Evolutionary conservation across 2,329 filamentous ascomycete genomes (phyloP), one percentile per base, ranked within the genome.

Genomic region (Penicillium occitanis): DNA sequence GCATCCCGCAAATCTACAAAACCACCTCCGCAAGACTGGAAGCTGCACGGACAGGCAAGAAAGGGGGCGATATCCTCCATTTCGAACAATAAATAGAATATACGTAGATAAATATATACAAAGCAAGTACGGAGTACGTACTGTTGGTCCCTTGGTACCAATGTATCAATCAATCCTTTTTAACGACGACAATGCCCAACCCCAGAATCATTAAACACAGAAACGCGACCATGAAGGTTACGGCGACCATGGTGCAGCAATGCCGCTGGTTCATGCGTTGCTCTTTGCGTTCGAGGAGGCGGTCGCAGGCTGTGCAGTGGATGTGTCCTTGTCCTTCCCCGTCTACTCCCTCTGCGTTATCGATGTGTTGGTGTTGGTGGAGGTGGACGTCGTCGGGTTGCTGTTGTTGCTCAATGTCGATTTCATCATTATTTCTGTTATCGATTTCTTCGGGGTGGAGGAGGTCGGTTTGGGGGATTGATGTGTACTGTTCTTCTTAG

Each of bases 1-100:
- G 69, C 1, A 63, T 80, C 30, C 78, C 78, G 6, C 69, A 72
- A 5, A 66, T 77, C 5, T 80, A 76, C 64, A 73, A 76, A 66
- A 75, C 77, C 2, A 76, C 73, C 4, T 61, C 71, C 40, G 68
- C 68, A 42, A 64, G 72, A 35, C 35, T 74, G 11, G 57, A 69
- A 13, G 44, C 62, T 0, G 62, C 68, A 55, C 22, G 68, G 30
- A 19, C 42, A 22, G 33, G 61, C 55, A 58, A 70, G 11, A 25
- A 57, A 30, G 25, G 70, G 63, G 14, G 66, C 2, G 66, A 67
- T 48, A 67, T 67, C 48, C 42, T 67, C 37, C 57, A 46, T n/a
- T 22, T 13, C n/a, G 30, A 57, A 14, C n/a, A 57, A 22, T 57
- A 40, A 6, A 8, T 2, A n/a, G 8, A 17, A 28, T 7, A 28